Evolutionary conservation across 192 early-diverging fungal species (phyloP).

Genomic region (Backusella sp.): DNA sequence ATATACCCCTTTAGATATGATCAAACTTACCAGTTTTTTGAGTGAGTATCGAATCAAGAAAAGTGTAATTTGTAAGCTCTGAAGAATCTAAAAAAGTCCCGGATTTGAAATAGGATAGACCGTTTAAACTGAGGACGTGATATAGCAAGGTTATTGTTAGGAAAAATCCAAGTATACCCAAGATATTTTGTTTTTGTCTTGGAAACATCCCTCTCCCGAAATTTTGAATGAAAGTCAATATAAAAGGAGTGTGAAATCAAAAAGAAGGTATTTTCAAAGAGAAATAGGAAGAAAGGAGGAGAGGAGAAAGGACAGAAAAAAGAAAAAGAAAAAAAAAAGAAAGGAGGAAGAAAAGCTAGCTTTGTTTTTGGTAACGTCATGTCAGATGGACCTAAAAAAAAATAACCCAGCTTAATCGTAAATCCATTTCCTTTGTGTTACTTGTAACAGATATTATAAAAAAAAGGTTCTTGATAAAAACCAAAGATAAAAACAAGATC

Average conservation of each 20-base stretch:
- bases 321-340: not conserved
- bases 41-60: not conserved
- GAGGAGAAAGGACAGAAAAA: not conserved
- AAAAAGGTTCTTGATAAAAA: not conserved
- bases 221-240: not conserved
- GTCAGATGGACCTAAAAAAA: not conserved
- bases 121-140: constrained; percentile 1
- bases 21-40: not conserved
- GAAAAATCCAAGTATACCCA: not conserved
- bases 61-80: constrained; percentile 3
- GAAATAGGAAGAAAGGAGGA: not conserved
- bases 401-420: not conserved
- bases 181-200: not conserved
- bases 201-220: constrained; percentile 6
- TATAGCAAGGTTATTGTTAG: not conserved
- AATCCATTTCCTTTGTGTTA: not conserved
- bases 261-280: not conserved
- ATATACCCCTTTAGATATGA: not conserved
- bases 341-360: not conserved
- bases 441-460: not conserved
- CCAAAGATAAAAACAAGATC: not conserved
- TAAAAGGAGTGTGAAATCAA: not conserved
- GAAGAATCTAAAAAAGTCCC: not conserved
- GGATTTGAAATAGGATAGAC: not conserved
- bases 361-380: not conserved